A percentile compares a stretch with the other conserved stretches of the same genome.
Conservation (phyloP, 1,284 basidiomycete species). For the Cryptococcus sp. region DNA sequence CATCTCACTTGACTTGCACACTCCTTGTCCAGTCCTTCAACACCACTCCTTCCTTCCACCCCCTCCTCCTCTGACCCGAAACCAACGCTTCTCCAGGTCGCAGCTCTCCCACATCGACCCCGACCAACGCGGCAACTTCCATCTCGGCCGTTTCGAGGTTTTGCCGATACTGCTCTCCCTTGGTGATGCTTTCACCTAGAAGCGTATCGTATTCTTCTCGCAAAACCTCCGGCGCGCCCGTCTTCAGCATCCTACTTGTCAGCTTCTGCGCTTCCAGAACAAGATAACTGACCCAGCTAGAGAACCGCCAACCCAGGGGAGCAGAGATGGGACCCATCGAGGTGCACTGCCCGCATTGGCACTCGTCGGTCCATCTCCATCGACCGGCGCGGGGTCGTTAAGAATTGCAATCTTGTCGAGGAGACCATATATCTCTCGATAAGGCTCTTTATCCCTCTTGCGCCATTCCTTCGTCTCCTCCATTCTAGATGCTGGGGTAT, state of each 20-base stretch:
- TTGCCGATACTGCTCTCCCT: constrained; percentile 31
- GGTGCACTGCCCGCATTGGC: constrained; percentile 71
- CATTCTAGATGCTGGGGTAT: constrained; percentile 7
- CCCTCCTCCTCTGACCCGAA: constrained; percentile 23
- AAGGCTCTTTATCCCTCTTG: constrained; percentile 58
- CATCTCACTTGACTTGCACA: background rate
- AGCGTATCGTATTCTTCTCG: constrained; percentile 62
- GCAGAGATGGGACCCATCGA: constrained; percentile 68
- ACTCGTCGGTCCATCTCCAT: constrained; percentile 41
- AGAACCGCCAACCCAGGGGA: constrained; percentile 90
- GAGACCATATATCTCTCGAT: constrained; percentile 63
- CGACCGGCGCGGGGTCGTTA: constrained; percentile 60
- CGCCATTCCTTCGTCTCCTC: constrained; percentile 15
- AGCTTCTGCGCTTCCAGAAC: too few relatives aligned
- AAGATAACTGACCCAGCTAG: constrained; percentile 66
- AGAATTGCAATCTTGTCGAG: constrained; percentile 67
- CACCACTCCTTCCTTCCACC: constrained; percentile 26
- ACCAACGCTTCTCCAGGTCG: constrained; percentile 34
- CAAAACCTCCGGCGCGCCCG: constrained; percentile 69
- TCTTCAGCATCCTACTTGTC: constrained; percentile 62
- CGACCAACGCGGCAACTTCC: constrained; percentile 24
- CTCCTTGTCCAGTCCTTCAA: constrained; percentile 72
- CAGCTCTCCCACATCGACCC: constrained; percentile 43
- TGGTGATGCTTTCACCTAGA: constrained; percentile 22
- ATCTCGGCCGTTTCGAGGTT: constrained; percentile 47